A percentile compares a stretch with the other conserved stretches of the same genome.
Conservation (phyloP, 2,329 filamentous ascomycete genomes). For the Microcera coccophila region DNA sequence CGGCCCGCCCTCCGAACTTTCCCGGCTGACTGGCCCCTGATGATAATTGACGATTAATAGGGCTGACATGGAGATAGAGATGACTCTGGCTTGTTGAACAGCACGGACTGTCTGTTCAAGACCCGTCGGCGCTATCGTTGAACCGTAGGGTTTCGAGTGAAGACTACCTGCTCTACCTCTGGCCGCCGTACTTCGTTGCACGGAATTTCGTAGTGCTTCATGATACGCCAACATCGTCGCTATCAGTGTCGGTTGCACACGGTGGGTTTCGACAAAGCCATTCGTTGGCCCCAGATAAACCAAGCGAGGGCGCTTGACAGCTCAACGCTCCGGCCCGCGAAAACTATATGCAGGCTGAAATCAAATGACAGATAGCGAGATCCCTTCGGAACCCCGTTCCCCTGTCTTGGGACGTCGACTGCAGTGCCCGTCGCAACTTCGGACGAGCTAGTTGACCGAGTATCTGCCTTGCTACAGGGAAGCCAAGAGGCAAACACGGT, state of each 20-base stretch:
- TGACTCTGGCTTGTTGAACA: too few species aligned
- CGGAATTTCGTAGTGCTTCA: slow-evolving; percentile 10
- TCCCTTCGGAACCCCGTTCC: slow-evolving; percentile 12
- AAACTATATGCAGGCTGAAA: too few species aligned
- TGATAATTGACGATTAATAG: slow-evolving; percentile 7
- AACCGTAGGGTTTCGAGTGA: too few species aligned
- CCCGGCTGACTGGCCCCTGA: slow-evolving; percentile 10
- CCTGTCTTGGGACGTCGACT: slow-evolving; percentile 9
- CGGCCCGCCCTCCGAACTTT: slow-evolving; percentile 6
- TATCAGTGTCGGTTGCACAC: neutral
- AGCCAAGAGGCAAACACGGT: neutral
- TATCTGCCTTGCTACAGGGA: neutral
- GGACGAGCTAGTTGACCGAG: slow-evolving; percentile 3
- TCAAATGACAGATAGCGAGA: slow-evolving; percentile 9
- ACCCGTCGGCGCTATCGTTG: too few species aligned
- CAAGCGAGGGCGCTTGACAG: slow-evolving; percentile 22
- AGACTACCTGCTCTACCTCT: slow-evolving; percentile 9
- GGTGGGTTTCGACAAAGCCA: slow-evolving; percentile 17
- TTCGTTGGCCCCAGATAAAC: slow-evolving; percentile 20
- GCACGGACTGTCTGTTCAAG: too few species aligned
- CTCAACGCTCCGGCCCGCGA: slow-evolving; percentile 17
- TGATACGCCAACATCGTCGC: neutral
- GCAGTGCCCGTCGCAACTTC: slow-evolving; percentile 3
- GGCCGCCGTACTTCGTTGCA: slow-evolving; percentile 21
- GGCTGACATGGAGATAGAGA: neutral